Base-by-base conservation (phyloP, 768 basidiomycete species). In the Paxillus involutus region DNA sequence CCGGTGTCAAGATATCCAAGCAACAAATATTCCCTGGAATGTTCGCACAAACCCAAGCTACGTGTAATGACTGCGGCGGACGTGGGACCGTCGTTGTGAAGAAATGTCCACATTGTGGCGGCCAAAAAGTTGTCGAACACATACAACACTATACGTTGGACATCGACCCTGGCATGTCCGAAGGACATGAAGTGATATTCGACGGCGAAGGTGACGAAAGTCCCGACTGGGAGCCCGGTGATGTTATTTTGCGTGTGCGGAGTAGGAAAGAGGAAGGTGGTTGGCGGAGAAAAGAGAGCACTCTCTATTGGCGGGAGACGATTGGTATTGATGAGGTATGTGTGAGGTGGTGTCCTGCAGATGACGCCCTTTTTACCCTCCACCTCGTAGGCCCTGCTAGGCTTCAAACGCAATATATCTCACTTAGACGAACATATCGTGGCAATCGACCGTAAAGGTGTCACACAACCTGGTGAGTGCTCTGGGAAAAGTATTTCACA, bases 181-280 rank as follows among this genome's bases (percentile, higher is more conserved):
- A 99, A 65, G 94, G 91, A 1, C 86, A 91, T 63, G 92, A 99
- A 69, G 82, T 95, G 36, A 80, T 95, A 1, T 98, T 94, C 55
- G 92, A 97, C 62, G 94, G 93, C n/a, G 95, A 98, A 68, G 90
- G 91, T 43, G 97, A 98, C 67, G 95, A 99, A 74, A 89, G 79
- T 52, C 92, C 93, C 3, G 97, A 98, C 61, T 97, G 90, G 90
- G 94, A 96, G 64, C 77, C 97, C 6, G 97, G 97, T 8, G 95
- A 99, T 72, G 83, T 99, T 46, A 78, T 98, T 36, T 77, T 98
- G 44, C 77, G 94, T 47, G 86, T 98, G 14, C 77, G 88, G 59
- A 94, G 88, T 63, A 80, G 80, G 71, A 85, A 85, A 61, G 81
- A 85, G 55, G 82, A 81, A 59, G 94, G 92, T 45, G 84, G 86